Base-by-base conservation (phyloP, 1,139 yeast species). In the Taphrina sp. region DNA sequence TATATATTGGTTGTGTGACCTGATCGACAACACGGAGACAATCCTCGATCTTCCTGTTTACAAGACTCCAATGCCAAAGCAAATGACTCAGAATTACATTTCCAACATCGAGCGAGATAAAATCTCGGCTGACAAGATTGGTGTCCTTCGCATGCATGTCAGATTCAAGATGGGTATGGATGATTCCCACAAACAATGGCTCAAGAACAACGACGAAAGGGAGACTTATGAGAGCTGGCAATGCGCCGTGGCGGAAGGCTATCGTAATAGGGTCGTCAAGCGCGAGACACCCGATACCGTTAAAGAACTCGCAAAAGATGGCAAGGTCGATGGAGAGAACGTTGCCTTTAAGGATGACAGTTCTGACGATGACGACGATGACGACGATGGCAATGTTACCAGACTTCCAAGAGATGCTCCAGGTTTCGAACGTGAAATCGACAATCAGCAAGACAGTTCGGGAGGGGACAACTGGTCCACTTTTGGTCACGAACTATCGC, bases 101-200 rank as follows among this genome's bases (percentile, higher is more conserved):
- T 33, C 54, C 20, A 39, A 49, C 14, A 49, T 49, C 23, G 54
- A 38, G 36, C 39, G 26, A 8, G 22, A 34, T 23, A 10, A 34
- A 23, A 16, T 39, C 3, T 20, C 29, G 16, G 38, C 56, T 26
- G 39, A 52, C 5, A 29, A 31, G 12, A 26, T 42, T 19, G 56
- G 56, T 17, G 26, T 33, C 8, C 38, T 52, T 16, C 33, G 31
- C n/a, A 5, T 52, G 22, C 41, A 42, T 19, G 43, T 43, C 4
- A 31, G 56, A 7, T 52, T 42, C 38, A 52, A 52, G 44, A 43
- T 43, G 49, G 56, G 56, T 10, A 34, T 52, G 51, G 56, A 52
- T 34, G 56, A 52, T 8, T 19, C 51, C 14, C 56, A 52, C 23
- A 29, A 20, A 10, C 49, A 52, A 23, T 42, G 45, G 29, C 26